Evolutionary conservation across 2,329 filamentous ascomycete genomes (phyloP), one percentile per base, ranked within the genome.

Genomic region (Alternaria sp.): DNA sequence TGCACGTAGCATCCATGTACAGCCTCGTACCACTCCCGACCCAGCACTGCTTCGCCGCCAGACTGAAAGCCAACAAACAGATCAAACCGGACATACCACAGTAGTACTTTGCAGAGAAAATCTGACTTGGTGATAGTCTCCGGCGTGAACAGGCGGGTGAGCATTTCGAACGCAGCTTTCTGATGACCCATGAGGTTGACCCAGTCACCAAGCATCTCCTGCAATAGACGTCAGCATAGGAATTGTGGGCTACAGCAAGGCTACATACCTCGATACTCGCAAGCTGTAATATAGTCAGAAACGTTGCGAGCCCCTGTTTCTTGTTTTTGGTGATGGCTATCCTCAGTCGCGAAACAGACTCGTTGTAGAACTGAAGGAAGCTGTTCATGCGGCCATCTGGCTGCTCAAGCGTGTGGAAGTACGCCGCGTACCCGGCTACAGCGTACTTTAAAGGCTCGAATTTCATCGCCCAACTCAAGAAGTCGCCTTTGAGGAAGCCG

Each of bases 171-270:
- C 0, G 96, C 96, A 11, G 95, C 96, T 76, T 91, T 93, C 78
- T 97, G 94, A 77, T 98, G 96, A 21, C 94, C 92, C 80, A 96
- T 90, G 15, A 98, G 84, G 73, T 96, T 97, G 57, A 96, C 89
- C 94, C 94, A 98, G 77, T 99, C 96, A 12, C 96, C 96, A 49
- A 98, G 86, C 73, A 94, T 96, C 81, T 98, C 96, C 93, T 97
- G 73, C 55, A 25, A 55, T 60, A 20, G 53, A 59, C 30, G 54
- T 72, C 45, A 72, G 70, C 53, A 25, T 21, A 37, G 8, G 7
- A 11, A 37, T 9, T 2, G 14, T 15, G 5, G n/a, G 14, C 6
- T 11, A 20, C 20, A 20, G 51, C 30, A 41, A 28, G 11, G 28
- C 18, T 67, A 83, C 75, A 53, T 84, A 96, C 94, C 87, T 99